phyloP scores from a whole-genome alignment of 768 basidiomycete species.

The Heimioporus sp. region DNA sequence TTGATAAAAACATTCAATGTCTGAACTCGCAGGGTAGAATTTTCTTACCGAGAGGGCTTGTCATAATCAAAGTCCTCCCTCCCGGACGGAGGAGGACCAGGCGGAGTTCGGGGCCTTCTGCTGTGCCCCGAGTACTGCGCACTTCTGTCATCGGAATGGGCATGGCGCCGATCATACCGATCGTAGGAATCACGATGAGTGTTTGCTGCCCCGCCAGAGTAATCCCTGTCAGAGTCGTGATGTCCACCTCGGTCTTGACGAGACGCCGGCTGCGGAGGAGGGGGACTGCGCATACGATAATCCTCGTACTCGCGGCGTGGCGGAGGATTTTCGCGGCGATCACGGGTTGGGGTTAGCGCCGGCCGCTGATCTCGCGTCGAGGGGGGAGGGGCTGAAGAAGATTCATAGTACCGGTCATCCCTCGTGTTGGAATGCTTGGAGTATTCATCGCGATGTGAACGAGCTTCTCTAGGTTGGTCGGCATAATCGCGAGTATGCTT shows the following conservation, averaged over 20 bases:
- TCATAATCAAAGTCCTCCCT: conserved; percentile 68
- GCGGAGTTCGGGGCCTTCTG: conserved; percentile 52
- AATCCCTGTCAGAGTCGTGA: conserved; percentile 38
- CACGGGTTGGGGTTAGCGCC: conserved; percentile 60
- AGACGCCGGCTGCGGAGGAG: conserved; percentile 43
- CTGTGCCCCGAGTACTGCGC: conserved; percentile 42
- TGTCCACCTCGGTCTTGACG: conserved; percentile 50
- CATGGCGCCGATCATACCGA: conserved; percentile 52
- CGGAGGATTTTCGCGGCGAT: conserved; percentile 62
- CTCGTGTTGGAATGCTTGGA: conserved; percentile 40
- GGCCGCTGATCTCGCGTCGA: conserved; percentile 57
- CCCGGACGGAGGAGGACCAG: conserved; percentile 55
- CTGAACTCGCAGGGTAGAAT: background rate
- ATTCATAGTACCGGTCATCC: conserved; percentile 61
- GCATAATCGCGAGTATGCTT: conserved; percentile 56
- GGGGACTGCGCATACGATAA: conserved; percentile 54
- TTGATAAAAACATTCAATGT: background rate
- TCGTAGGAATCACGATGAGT: conserved; percentile 55
- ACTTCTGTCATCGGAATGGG: conserved; percentile 42
- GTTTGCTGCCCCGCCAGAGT: conserved; percentile 42
- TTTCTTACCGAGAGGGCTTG: conserved; percentile 53
- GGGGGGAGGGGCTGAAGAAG: conserved; percentile 38
- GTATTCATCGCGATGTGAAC: conserved; percentile 56
- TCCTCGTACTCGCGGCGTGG: conserved; percentile 68
- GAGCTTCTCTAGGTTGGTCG: conserved; percentile 37